Percentiles rank a stretch among this genome's conserved stretches.
phyloP scores from a whole-genome alignment of 1,284 basidiomycete species.

The Earliella scabrosa region DNA sequence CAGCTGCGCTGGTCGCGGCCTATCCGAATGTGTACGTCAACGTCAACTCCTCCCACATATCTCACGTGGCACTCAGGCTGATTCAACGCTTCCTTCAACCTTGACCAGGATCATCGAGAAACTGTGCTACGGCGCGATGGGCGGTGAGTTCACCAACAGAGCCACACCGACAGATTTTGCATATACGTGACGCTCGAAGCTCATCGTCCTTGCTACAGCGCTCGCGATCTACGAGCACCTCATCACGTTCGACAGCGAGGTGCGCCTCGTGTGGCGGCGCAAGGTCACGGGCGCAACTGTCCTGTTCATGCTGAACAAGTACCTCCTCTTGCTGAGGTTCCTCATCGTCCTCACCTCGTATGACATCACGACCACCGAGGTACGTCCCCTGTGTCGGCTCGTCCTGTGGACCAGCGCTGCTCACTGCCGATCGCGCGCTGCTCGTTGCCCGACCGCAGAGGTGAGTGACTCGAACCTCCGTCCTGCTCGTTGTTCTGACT shows the following conservation, averaged over 20 bases:
- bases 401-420: no score
- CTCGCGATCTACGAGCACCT: neutral
- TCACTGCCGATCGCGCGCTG: no score
- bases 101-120: neutral
- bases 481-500: no score
- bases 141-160: neutral
- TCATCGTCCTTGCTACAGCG: neutral
- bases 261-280: slow-evolving; percentile 23
- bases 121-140: neutral
- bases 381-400: neutral
- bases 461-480: no score
- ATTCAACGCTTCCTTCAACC: no score
- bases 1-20: neutral
- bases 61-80: neutral
- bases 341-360: slow-evolving; percentile 2
- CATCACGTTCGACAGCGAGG: slow-evolving; percentile 17
- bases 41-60: neutral
- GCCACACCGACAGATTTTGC: no score
- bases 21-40: neutral
- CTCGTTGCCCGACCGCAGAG: no score
- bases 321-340: slow-evolving; percentile 15
- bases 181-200: neutral
- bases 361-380: neutral
- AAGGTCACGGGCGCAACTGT: slow-evolving; percentile 21
- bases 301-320: slow-evolving; percentile 26